Base-by-base conservation (phyloP, 495 filamentous ascomycete genomes). In the Echria macrotheca region DNA sequence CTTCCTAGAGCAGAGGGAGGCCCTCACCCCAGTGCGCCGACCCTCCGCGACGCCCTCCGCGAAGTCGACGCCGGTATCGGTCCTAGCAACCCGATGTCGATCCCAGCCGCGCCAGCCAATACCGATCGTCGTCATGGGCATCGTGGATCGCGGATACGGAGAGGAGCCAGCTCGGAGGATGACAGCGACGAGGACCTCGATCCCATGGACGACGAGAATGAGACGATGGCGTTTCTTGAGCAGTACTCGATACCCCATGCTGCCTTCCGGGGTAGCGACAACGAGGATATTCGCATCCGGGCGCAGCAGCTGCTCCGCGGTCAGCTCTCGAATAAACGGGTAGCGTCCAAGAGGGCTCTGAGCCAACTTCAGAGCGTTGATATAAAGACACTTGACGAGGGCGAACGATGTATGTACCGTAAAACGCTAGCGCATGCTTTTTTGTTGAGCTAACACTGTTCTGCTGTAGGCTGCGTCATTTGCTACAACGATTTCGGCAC, bases 401-500 rank as follows among this genome's bases (percentile, higher is more conserved):
- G 49, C 17, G 75, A 76, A 47, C 55, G 63, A 53, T 73, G 75
- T 78, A 61, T 66, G 75, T 70, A 36, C 14, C n/a, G n/a, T n/a
- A n/a, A n/a, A n/a, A n/a, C n/a, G n/a, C n/a, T n/a, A n/a, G n/a
- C n/a, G n/a, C n/a, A n/a, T n/a, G n/a, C n/a, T n/a, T n/a, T n/a
- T n/a, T n/a, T n/a, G n/a, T n/a, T n/a, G n/a, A n/a, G n/a, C n/a
- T n/a, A n/a, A n/a, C n/a, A n/a, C n/a, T n/a, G n/a, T n/a, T n/a
- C n/a, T n/a, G n/a, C n/a, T n/a, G 26, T 48, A 80, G 76, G 62
- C 5, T 80, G 77, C 48, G 69, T 74, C 12, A 80, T 80, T 22
- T 80, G 77, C 57, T 80, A 80, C 56, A 79, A 79, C 40, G 75
- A 74, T 12, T 77, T 76, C 47, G 76, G 77, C 25, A 58, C 66